A percentile compares a stretch with the other conserved stretches of the same genome.
phyloP scores from a whole-genome alignment of 140 eudicot genomes.

The Bidens hawaiensis region DNA sequence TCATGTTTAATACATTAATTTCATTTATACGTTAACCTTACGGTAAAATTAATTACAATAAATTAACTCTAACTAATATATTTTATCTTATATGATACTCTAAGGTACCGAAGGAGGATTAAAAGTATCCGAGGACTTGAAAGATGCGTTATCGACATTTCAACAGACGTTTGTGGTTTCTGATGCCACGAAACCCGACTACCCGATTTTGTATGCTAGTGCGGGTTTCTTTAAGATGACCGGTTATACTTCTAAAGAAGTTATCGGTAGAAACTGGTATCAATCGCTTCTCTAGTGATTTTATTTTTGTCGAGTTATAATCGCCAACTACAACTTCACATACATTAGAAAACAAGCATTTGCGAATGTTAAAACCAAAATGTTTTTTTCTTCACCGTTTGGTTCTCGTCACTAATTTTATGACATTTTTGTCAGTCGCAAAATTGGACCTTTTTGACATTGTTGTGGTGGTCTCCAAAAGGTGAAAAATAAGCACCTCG shows the following conservation, averaged over 20 bases:
- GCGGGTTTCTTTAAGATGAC: slow-evolving; percentile 98
- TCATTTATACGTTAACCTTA: too few species aligned
- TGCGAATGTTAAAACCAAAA: too few species aligned
- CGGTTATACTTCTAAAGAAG: slow-evolving; percentile 88
- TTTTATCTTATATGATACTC: too few species aligned
- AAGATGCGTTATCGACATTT: slow-evolving; percentile 83
- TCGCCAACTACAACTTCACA: not conserved
- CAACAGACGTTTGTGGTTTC: slow-evolving; percentile 97
- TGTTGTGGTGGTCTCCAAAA: too few species aligned
- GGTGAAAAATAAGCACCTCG: too few species aligned
- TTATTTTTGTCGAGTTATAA: not conserved
- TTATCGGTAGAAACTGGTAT: slow-evolving; percentile 95
- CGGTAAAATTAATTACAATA: too few species aligned
- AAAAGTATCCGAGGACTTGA: slow-evolving; percentile 85
- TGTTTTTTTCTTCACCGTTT: too few species aligned
- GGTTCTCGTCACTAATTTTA: not conserved
- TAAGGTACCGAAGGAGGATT: slow-evolving; percentile 68
- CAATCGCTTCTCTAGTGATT: not conserved
- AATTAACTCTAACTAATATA: not conserved
- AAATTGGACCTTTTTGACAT: too few species aligned
- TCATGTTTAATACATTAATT: too few species aligned
- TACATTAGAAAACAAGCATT: not conserved
- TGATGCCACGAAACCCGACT: slow-evolving; percentile 88
- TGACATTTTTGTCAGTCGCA: too few species aligned
- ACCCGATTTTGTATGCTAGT: slow-evolving; percentile 88